Base-by-base conservation (phyloP, 768 basidiomycete genomes). In the Sarcodon aspratus region DNA sequence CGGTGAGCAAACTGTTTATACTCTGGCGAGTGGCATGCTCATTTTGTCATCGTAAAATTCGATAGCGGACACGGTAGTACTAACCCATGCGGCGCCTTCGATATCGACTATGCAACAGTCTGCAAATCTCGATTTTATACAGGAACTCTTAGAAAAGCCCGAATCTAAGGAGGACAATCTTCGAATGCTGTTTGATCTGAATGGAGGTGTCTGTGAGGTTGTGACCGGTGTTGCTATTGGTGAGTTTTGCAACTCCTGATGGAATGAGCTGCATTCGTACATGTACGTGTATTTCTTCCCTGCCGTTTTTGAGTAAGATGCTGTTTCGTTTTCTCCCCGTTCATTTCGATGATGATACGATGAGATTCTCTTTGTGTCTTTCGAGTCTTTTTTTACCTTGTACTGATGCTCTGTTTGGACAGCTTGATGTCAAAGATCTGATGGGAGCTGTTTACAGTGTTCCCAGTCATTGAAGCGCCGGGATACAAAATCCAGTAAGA, bases 61-160 rank as follows among this genome's bases (percentile, higher is more conserved):
- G 45, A 17, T 48, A 92, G 96, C 95, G 54, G 96, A 99, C 62
- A 98, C 96, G 0, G 82, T 99, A 11, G 92, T 98, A n/a, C 69
- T 99, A 37, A 85, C 82, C 4, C 86, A 85, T 55, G 73, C 76
- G 0, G 71, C 77, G 46, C 79, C 84, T 1, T 66, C 76, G 38
- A 75, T 78, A 2, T 75, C 81, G 9, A 73, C 75, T 47, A 64
- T 64, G 1, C 73, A 79, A 8, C 79, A 76, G 46, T 74, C 77
- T 9, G 68, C 80, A 10, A 64, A 76, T 8, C 74, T 76, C 1
- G 62, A 69, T 21, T 63, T 63, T 6, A 62, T 59, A 1, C 90
- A 90, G 49, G 86, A 91, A 46, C 69, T 98, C 7, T 69, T 98
- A 1, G 96, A 99, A 65, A 99, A 98, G 61, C 96, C 96, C 0